A percentile compares a stretch with the other conserved stretches of the same genome.
Evolutionary conservation across 768 basidiomycete species (phyloP).

Genomic region (Sporobolomyces pararoseus): DNA sequence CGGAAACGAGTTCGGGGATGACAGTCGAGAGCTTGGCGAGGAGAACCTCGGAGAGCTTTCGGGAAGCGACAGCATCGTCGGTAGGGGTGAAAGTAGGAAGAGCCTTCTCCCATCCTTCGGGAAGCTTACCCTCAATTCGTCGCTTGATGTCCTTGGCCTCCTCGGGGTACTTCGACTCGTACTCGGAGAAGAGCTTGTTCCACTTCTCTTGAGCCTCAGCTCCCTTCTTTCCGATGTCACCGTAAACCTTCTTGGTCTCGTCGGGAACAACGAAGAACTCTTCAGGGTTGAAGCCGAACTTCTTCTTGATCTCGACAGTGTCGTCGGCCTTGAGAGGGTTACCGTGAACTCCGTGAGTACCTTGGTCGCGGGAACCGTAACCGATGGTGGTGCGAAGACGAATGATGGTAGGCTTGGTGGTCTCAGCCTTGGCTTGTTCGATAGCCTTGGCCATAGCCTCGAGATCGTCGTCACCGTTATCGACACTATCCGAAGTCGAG

Average conservation of each 20-base stretch:
- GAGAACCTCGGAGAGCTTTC: constrained; percentile 88
- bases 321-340: constrained; percentile 90
- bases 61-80: constrained; percentile 81
- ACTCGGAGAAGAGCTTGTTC: constrained; percentile 64
- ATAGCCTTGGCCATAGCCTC: constrained; percentile 73
- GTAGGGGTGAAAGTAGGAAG: constrained; percentile 79
- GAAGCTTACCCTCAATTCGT: constrained; percentile 75
- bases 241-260: constrained; percentile 67
- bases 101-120: constrained; percentile 76
- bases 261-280: constrained; percentile 72
- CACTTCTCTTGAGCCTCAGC: constrained; percentile 70
- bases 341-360: constrained; percentile 91
- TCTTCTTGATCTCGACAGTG: constrained; percentile 72
- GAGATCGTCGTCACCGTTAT: constrained; percentile 60
- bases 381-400: constrained; percentile 71
- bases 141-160: constrained; percentile 83
- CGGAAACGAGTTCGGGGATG: constrained; percentile 67
- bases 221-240: constrained; percentile 65
- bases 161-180: constrained; percentile 71
- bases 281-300: constrained; percentile 75
- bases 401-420: constrained; percentile 71
- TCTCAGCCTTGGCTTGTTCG: constrained; percentile 68
- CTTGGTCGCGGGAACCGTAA: constrained; percentile 85
- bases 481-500: neutral
- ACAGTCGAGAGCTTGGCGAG: constrained; percentile 68